Base-by-base conservation (phyloP, 148 eudicot genomes). In the Vaccinium macrocarpon region DNA sequence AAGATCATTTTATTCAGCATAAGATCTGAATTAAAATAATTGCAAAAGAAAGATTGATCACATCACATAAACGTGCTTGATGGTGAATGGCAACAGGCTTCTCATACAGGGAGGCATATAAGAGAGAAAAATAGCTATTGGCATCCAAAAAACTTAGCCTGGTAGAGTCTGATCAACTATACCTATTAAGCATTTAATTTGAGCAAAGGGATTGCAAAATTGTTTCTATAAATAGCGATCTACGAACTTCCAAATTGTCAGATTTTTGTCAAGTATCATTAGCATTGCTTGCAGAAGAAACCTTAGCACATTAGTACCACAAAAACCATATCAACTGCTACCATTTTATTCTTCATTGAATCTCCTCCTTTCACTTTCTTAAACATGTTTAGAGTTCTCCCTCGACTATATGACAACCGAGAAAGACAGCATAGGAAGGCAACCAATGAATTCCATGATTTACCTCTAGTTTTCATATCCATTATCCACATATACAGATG, bases 211-310 rank as follows among this genome's bases (percentile, higher is more conserved):
- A 27, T 8, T 78, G 8, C n/a, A 14, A 53, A 78, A 53, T n/a
- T 8, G 13, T 18, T 57, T 10, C 71, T 13, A 29, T 56, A 56
- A 56, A 15, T n/a, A 52, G 9, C 15, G 1, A 27, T 78, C 38
- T 27, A 16, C 38, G 27, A 12, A 6, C 38, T 11, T 59, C 71
- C 71, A 56, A 59, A 80, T 21, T 32, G 19, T 27, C 8, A 64
- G 13, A 61, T 61, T 61, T 62, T 42, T 12, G 23, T 48, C 56
- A 61, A 42, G 82, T 81, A 66, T 66, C 76, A 51, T 49, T 64
- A 66, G 23, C 57, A 62, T 80, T 64, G 73, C 74, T 64, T 81
- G n/a, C 53, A 61, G 21, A 80, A 62, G 5, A 48, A 46, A 62
- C 38, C 29, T 5, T 48, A 62, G n/a, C 11, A 62, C 16, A 61